Conservation (phyloP, 2,329 filamentous ascomycete genomes). For the Pseudopyricularia javanii region DNA sequence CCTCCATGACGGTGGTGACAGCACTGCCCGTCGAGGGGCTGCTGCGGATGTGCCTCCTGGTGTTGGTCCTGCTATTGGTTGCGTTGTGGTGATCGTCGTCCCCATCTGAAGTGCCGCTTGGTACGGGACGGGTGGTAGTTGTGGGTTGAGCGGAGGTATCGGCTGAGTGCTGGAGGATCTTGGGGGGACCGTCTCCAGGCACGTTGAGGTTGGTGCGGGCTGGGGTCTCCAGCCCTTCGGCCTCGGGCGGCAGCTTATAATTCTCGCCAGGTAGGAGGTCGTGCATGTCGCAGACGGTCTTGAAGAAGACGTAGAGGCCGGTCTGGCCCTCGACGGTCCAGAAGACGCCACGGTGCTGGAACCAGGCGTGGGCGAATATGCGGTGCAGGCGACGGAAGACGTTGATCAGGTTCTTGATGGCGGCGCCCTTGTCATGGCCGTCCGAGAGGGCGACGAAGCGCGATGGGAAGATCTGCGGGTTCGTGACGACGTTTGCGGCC, state of each 20-base stretch:
- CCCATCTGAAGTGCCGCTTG: constrained; percentile 7
- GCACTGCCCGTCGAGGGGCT: constrained; percentile 68
- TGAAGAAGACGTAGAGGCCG: constrained; percentile 94
- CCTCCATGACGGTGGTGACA: constrained; percentile 72
- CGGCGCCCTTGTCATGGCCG: constrained; percentile 47
- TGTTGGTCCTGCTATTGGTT: constrained; percentile 50
- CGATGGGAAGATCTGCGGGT: constrained; percentile 89
- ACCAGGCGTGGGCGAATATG: constrained; percentile 98
- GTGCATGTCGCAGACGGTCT: constrained; percentile 89
- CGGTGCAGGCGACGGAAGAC: constrained; percentile 90
- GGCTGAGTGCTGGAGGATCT: constrained; percentile 11
- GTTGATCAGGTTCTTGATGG: constrained; percentile 78
- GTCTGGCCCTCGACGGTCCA: constrained; percentile 85
- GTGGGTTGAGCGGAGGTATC: constrained; percentile 6
- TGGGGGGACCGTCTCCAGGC: constrained; percentile 20
- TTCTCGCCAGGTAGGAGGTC: constrained; percentile 84
- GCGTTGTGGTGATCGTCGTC: constrained; percentile 39
- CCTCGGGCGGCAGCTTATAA: constrained; percentile 88
- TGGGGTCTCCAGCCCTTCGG: constrained; percentile 62
- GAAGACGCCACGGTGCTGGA: constrained; percentile 89
- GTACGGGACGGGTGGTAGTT: background rate
- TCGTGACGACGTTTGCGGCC: constrained; percentile 89
- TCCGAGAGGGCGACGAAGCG: constrained; percentile 50
- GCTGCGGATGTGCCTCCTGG: constrained; percentile 68
- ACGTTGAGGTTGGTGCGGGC: background rate